Percentiles rank a stretch among this genome's conserved stretches.
Conservation (phyloP, 371 early-diverging fungal species). For the Lichtheimia ornata region DNA sequence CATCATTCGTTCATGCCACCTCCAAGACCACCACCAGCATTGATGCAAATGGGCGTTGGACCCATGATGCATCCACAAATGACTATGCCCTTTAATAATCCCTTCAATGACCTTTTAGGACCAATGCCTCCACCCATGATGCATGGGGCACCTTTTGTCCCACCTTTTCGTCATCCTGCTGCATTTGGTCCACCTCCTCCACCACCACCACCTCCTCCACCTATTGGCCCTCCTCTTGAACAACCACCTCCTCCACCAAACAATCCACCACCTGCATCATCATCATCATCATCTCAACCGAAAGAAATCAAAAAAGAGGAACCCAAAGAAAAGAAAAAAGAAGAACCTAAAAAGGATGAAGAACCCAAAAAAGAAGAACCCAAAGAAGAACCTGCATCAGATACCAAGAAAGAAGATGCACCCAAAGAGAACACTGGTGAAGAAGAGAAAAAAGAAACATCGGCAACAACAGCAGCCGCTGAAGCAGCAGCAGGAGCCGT, state of each 20-base stretch:
- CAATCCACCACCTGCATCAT: constrained; percentile 2
- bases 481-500: background rate
- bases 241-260: background rate
- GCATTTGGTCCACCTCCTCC: background rate
- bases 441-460: background rate
- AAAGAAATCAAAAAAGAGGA: constrained; percentile 1
- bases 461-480: background rate
- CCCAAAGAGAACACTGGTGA: background rate
- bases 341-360: background rate
- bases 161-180: no score
- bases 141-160: background rate
- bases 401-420: background rate
- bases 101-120: no score
- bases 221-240: background rate
- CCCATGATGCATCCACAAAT: constrained; percentile 7
- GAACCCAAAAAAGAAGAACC: background rate
- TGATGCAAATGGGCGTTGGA: background rate
- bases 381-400: constrained; percentile 8
- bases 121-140: constrained; percentile 6
- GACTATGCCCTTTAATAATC: constrained; percentile 11
- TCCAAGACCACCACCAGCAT: background rate
- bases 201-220: constrained; percentile 3
- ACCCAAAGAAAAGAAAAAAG: background rate
- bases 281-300: background rate
- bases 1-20: background rate